Evolutionary conservation across 2,329 filamentous ascomycete species (phyloP).

Genomic region (Emergomyces pasteurianus): DNA sequence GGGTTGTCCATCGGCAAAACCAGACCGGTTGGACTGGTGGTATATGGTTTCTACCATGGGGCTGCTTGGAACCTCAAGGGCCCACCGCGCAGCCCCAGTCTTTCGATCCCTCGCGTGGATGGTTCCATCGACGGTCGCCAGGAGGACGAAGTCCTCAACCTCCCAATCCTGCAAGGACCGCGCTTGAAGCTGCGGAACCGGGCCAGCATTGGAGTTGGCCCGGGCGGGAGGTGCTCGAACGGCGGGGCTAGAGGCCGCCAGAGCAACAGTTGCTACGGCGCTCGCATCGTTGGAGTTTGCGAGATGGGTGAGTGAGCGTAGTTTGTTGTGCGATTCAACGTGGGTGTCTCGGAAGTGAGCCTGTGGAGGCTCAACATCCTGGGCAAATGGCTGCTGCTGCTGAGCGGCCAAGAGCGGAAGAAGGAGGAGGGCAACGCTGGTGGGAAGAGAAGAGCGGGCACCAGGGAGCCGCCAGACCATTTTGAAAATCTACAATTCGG

Average conservation of each 20-base stretch:
- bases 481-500: constrained; percentile 25
- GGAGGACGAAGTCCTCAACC: constrained; percentile 98
- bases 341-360: constrained; percentile 13
- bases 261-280: constrained; percentile 97
- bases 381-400: constrained; percentile 43
- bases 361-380: constrained; percentile 12
- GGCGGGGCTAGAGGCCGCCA: constrained; percentile 60
- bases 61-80: constrained; percentile 61
- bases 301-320: not conserved
- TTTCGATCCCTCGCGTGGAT: constrained; percentile 83
- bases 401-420: constrained; percentile 51
- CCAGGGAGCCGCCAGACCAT: constrained; percentile 56
- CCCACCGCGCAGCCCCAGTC: constrained; percentile 76
- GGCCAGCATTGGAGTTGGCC: constrained; percentile 50
- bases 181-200: constrained; percentile 80
- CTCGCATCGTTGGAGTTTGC: constrained; percentile 55
- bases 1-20: constrained; percentile 43
- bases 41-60: constrained; percentile 88
- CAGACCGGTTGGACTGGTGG: constrained; percentile 56
- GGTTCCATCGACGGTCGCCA: constrained; percentile 98
- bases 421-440: constrained; percentile 48
- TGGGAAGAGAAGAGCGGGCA: constrained; percentile 42
- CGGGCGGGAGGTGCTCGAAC: constrained; percentile 87
- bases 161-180: constrained; percentile 98
- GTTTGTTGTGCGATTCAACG: constrained; percentile 4